These are phyloP conservation scores for Hypoxylon sp. DNA, from an alignment of 2,329 filamentous ascomycete species.

Conservation along the genomic window DNA sequence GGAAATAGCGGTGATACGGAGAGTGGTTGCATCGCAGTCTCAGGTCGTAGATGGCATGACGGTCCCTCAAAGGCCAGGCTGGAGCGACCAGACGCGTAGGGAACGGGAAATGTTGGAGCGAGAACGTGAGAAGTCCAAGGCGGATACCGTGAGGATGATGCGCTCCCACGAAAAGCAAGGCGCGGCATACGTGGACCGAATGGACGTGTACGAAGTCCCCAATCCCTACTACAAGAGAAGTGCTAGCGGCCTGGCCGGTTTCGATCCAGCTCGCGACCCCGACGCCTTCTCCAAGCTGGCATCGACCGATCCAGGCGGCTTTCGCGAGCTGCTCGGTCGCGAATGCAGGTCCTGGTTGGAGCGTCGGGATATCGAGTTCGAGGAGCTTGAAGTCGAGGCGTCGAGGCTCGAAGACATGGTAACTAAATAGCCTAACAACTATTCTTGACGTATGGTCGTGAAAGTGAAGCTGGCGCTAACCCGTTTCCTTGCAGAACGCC, in stretches of 20 bases:
- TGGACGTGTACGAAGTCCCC: conserved; percentile 27
- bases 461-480: conserved; percentile 18
- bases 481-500: conserved; percentile 31
- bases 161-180: conserved; percentile 27
- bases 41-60: conserved; percentile 27
- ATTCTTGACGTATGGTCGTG: conserved; percentile 16
- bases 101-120: conserved; percentile 28
- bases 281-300: conserved; percentile 52
- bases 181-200: conserved; percentile 31
- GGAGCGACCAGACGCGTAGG: conserved; percentile 23
- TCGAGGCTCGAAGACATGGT: conserved; percentile 47
- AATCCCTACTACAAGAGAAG: conserved; percentile 20
- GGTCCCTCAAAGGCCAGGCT: conserved; percentile 3
- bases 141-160: conserved; percentile 14
- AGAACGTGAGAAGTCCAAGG: conserved; percentile 22
- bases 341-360: conserved; percentile 56
- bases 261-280: conserved; percentile 39
- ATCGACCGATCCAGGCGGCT: conserved; percentile 54
- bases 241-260: conserved; percentile 7
- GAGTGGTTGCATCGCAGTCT: conserved; percentile 47
- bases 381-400: conserved; percentile 45
- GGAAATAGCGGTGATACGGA: conserved; percentile 55
- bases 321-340: conserved; percentile 54
- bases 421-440: conserved; percentile 19
- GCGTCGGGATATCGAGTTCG: conserved; percentile 50